Percentiles rank a stretch among this genome's conserved stretches.
Conservation (phyloP, 1,139 yeast species). For the Eremothecium gossypii region DNA sequence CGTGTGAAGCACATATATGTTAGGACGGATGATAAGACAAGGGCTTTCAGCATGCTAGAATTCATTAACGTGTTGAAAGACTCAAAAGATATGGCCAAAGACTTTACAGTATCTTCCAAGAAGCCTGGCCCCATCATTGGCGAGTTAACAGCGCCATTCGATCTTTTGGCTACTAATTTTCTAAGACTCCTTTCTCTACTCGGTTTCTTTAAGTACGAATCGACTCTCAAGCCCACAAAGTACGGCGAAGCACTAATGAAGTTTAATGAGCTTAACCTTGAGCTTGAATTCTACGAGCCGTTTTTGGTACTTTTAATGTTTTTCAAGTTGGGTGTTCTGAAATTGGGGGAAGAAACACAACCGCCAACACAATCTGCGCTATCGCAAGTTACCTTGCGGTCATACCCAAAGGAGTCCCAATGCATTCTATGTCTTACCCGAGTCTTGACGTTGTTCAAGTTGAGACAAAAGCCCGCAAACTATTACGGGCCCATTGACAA, state of each 20-base stretch:
- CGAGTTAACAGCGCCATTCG: conserved; percentile 37
- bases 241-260: conserved; percentile 49
- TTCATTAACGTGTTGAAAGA: conserved; percentile 22
- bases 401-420: conserved; percentile 29
- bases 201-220: conserved; percentile 42
- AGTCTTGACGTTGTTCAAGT: conserved; percentile 46
- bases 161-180: conserved; percentile 50
- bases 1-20: conserved; percentile 34
- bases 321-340: conserved; percentile 33
- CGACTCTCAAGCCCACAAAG: conserved; percentile 36
- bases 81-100: conserved; percentile 19
- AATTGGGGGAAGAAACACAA: conserved; percentile 30
- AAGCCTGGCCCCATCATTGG: conserved; percentile 27
- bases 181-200: conserved; percentile 50
- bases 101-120: conserved; percentile 30
- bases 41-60: conserved; percentile 21
- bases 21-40: conserved; percentile 21
- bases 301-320: conserved; percentile 42
- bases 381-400: conserved; percentile 27
- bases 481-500: conserved; percentile 67
- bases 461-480: conserved; percentile 48
- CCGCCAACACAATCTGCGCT: conserved; percentile 26
- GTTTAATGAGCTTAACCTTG: conserved; percentile 28
- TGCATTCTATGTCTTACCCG: conserved; percentile 47
- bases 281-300: conserved; percentile 29